Percentiles rank a stretch among this genome's conserved stretches.
Conservation (phyloP, 2,329 filamentous ascomycete species). For the Aspergillus terreus region DNA sequence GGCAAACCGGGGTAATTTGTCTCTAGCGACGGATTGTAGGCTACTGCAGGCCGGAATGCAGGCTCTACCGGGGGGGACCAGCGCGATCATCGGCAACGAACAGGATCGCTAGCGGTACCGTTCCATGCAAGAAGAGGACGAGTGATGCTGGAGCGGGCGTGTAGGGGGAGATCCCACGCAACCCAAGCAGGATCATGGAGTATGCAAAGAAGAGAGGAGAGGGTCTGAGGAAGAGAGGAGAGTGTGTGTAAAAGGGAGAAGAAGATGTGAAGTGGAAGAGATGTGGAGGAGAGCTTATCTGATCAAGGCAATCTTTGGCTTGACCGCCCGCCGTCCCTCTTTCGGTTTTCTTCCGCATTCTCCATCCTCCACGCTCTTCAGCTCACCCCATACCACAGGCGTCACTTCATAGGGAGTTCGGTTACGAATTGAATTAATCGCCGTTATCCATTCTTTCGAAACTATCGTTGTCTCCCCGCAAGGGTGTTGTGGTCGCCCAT, state of each 20-base stretch:
- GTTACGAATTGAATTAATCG: too few species aligned
- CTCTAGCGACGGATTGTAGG: slow-evolving; percentile 24
- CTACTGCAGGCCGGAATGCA: slow-evolving; percentile 32
- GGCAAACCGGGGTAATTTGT: slow-evolving; percentile 13
- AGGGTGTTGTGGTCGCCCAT: slow-evolving; percentile 17
- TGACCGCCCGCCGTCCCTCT: not conserved
- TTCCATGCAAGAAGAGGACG: not conserved
- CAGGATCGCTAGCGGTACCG: slow-evolving; percentile 17
- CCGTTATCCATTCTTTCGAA: not conserved
- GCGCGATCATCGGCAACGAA: slow-evolving; percentile 28
- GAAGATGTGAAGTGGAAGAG: not conserved
- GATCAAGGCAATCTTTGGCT: not conserved
- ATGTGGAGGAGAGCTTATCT: slow-evolving; percentile 1
- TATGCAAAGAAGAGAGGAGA: not conserved
- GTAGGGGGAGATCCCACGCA: not conserved
- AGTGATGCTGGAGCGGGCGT: not conserved
- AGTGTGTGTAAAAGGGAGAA: not conserved
- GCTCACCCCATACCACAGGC: not conserved
- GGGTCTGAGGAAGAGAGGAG: not conserved
- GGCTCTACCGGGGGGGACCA: slow-evolving; percentile 27
- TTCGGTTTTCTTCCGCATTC: not conserved
- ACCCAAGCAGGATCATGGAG: not conserved
- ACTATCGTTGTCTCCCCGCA: not conserved
- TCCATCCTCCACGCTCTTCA: not conserved
- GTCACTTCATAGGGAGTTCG: too few species aligned